These are phyloP conservation scores for Ramichloridium luteum DNA, from an alignment of 2,329 filamentous ascomycete genomes.

Conservation along the genomic window DNA sequence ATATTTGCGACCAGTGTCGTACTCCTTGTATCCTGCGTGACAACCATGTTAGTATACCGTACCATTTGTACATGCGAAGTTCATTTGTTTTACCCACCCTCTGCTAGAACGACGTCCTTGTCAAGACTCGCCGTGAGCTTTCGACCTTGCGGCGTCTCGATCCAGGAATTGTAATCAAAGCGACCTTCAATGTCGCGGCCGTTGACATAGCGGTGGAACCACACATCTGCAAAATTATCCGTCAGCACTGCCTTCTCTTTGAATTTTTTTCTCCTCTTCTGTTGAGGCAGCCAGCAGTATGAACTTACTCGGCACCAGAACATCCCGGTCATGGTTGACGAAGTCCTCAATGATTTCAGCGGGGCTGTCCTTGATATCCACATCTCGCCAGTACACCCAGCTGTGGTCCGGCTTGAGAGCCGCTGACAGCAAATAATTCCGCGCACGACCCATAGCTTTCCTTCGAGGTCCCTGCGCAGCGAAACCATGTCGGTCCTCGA, in stretches of 20 bases:
- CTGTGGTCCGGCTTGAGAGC: slow-evolving; percentile 87
- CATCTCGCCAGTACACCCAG: slow-evolving; percentile 98
- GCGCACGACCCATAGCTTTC: slow-evolving; percentile 77
- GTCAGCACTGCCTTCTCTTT: slow-evolving; percentile 10
- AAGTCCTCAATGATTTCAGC: slow-evolving; percentile 86
- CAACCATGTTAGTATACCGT: slow-evolving; percentile 2
- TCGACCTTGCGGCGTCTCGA: slow-evolving; percentile 76
- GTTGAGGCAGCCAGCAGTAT: background rate
- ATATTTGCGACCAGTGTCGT: slow-evolving; percentile 77
- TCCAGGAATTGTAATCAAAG: slow-evolving; percentile 99
- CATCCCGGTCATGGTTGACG: slow-evolving; percentile 81
- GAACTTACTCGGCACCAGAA: slow-evolving; percentile 81
- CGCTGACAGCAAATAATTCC: slow-evolving; percentile 79
- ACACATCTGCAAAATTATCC: slow-evolving; percentile 56
- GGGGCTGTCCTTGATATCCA: slow-evolving; percentile 88
- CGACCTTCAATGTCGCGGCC: slow-evolving; percentile 81
- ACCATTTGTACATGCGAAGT: too few species aligned
- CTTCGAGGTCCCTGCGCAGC: slow-evolving; percentile 78
- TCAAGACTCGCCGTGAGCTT: slow-evolving; percentile 60
- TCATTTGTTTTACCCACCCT: slow-evolving; percentile 49
- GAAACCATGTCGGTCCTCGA: slow-evolving; percentile 75
- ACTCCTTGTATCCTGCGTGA: slow-evolving; percentile 71
- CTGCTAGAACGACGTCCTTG: slow-evolving; percentile 73
- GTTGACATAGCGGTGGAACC: slow-evolving; percentile 81
- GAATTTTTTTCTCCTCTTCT: background rate